Base-by-base conservation (phyloP, 257 asterid species). In the Lycium barbarum region DNA sequence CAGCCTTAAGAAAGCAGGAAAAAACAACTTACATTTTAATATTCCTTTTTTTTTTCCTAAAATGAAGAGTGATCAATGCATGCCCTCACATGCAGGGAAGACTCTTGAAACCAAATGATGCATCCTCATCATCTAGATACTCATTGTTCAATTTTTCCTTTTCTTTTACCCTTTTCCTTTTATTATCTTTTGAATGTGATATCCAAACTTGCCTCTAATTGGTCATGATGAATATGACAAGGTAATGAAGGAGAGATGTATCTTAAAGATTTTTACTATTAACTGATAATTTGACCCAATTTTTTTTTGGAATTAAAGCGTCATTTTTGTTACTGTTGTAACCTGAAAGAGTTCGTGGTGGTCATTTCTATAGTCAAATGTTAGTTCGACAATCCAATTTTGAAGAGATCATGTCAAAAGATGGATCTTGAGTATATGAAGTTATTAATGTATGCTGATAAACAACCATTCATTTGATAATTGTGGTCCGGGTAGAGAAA, bases 1-100 rank as follows among this genome's bases (percentile, higher is more conserved):
- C 58, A 72, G 58, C 59, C 59, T 73, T 73, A 73, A 73, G 3
- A 73, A 73, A 73, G 80, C 11, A 45, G 59, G 55, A 73, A 73
- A 72, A 72, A 73, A 72, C 5, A 45, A 72, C 35, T n/a, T 72
- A 72, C 79, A 71, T 18, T 71, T 70, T 40, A 71, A 72, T 10
- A 58, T 73, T 45, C 45, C 45, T 9, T n/a, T n/a, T 9, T 43
- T 43, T 61, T 62, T 8, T 10, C 38, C 5, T 72, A 72, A n/a
- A n/a, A 73, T 72, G 36, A 72, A 45, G 80, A n/a, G 17, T 45
- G 58, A 45, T 26, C 33, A 26, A 72, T 65, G 40, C 9, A 65
- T 45, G 80, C 36, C 57, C 79, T 71, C 57, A 71, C 57, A 43
- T 40, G 40, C 36, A 18, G 17, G 79, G 79, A 70, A 70, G 10